Evolutionary conservation across 306 rosid species (phyloP).

Genomic region (Senna siamea): DNA sequence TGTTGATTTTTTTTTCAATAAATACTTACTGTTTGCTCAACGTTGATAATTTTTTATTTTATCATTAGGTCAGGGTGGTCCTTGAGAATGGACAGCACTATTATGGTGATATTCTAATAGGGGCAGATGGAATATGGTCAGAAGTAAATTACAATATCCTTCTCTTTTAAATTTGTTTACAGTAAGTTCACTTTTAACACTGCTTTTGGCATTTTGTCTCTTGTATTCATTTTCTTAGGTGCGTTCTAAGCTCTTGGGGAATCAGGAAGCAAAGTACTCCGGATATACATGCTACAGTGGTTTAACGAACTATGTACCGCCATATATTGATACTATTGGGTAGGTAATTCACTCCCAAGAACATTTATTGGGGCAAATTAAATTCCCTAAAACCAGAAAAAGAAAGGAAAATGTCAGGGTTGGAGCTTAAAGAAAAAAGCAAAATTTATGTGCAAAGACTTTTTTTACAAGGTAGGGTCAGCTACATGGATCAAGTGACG

Average conservation of each 20-base stretch:
- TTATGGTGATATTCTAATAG: slow-evolving; percentile 49
- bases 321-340: slow-evolving; percentile 51
- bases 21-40: neutral
- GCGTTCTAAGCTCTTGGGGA: slow-evolving; percentile 49
- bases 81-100: slow-evolving; percentile 48
- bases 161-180: slow-evolving; percentile 24
- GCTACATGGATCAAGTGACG: too few relatives aligned
- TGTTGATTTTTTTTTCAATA: too few relatives aligned
- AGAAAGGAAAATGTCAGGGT: neutral
- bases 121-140: slow-evolving; percentile 61
- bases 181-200: neutral
- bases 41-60: neutral
- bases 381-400: neutral
- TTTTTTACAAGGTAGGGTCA: too few relatives aligned
- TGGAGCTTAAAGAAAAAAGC: too few relatives aligned
- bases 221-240: slow-evolving; percentile 41
- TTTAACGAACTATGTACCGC: slow-evolving; percentile 46
- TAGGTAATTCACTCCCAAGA: slow-evolving; percentile 23
- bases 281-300: slow-evolving; percentile 54
- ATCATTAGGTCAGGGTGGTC: slow-evolving; percentile 39
- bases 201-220: neutral
- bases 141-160: slow-evolving; percentile 45
- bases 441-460: too few relatives aligned
- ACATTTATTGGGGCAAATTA: neutral
- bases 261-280: slow-evolving; percentile 44